A percentile compares a stretch with the other conserved stretches of the same genome.
These are phyloP conservation scores for Coemansia sp. DNA, from an alignment of 192 early-diverging fungal species.

Conservation along the genomic window DNA sequence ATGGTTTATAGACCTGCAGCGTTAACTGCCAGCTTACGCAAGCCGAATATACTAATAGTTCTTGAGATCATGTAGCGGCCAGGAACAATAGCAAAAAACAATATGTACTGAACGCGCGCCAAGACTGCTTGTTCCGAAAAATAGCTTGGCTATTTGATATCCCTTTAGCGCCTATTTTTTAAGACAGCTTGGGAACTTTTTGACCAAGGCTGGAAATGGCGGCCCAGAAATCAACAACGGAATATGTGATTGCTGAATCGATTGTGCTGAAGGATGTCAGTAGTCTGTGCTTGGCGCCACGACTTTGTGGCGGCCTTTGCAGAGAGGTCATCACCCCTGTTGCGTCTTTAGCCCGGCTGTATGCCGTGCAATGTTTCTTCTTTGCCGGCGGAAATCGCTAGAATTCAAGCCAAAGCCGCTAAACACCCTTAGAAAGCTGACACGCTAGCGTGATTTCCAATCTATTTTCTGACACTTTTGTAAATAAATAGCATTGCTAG, in stretches of 20 bases:
- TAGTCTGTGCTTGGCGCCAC: background rate
- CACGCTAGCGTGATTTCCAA: background rate
- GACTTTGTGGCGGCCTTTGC: slow-evolving; percentile 2
- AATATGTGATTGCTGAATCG: background rate
- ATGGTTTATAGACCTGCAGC: background rate
- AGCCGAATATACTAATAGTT: background rate
- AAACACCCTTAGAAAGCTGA: background rate
- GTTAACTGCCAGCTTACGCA: background rate
- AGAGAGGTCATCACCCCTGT: background rate
- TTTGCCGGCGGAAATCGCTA: background rate
- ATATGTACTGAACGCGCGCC: background rate
- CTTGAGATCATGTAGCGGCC: background rate
- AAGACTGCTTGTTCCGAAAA: slow-evolving; percentile 4
- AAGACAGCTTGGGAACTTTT: background rate
- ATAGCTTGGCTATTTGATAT: background rate
- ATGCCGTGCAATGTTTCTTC: background rate
- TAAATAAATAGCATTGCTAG: background rate
- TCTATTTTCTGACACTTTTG: background rate
- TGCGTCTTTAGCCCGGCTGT: background rate
- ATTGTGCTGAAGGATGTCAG: background rate
- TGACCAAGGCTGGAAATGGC: background rate
- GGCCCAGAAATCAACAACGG: background rate
- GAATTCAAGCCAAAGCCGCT: background rate
- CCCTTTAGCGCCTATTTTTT: background rate
- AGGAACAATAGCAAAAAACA: background rate